A percentile compares a stretch with the other conserved stretches of the same genome.
These are phyloP conservation scores for Ettlia oleoabundans DNA, from an alignment of 139 green algal species.

Conservation along the genomic window DNA sequence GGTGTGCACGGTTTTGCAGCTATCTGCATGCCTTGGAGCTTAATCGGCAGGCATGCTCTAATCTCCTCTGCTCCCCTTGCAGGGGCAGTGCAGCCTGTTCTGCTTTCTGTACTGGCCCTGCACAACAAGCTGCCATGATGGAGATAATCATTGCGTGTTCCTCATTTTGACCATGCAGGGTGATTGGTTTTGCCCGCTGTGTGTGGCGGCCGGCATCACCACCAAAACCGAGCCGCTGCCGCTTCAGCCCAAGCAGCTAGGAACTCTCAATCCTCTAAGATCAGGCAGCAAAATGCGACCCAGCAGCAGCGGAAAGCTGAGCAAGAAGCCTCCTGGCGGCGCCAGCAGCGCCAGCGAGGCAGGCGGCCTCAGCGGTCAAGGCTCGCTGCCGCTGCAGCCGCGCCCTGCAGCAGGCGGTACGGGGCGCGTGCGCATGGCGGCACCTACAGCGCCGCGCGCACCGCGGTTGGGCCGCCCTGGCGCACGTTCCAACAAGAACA, in stretches of 20 bases:
- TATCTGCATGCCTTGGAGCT: too few species aligned
- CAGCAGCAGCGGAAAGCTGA: slow-evolving; percentile 18
- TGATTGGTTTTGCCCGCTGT: slow-evolving; percentile 55
- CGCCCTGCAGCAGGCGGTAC: not conserved
- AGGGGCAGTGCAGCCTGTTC: too few species aligned
- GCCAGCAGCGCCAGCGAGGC: not conserved
- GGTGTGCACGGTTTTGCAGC: too few species aligned
- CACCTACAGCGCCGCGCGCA: not conserved
- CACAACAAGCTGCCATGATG: too few species aligned
- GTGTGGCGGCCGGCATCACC: slow-evolving; percentile 11
- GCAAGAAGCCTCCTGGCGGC: not conserved
- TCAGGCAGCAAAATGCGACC: not conserved
- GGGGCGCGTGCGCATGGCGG: slow-evolving; percentile 46
- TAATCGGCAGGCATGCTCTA: too few species aligned
- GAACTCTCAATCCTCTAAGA: not conserved
- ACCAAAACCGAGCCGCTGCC: slow-evolving; percentile 20
- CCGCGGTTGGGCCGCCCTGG: slow-evolving; percentile 27
- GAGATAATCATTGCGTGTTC: too few species aligned
- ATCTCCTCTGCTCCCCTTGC: too few species aligned
- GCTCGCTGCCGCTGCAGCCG: not conserved
- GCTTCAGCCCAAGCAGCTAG: slow-evolving; percentile 16
- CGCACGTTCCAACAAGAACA: slow-evolving; percentile 73
- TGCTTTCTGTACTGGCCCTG: not conserved
- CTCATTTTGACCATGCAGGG: too few species aligned
- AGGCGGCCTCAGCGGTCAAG: not conserved